phyloP scores from a whole-genome alignment of 495 filamentous ascomycete genomes.

The Friedmanniomyces endolithicus region DNA sequence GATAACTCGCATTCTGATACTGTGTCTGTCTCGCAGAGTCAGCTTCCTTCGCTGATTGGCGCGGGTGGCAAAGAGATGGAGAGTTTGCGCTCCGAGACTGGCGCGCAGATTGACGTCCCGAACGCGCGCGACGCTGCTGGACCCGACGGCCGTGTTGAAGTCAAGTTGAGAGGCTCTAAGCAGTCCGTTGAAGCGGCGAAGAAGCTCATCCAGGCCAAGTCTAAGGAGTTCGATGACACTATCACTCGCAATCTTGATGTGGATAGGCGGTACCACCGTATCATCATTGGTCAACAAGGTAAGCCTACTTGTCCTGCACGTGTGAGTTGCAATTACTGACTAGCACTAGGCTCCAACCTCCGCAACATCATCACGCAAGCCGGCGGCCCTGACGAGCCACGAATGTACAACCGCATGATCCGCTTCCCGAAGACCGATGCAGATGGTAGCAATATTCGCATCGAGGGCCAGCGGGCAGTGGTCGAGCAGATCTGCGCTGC shows the following conservation, averaged over 20 bases:
- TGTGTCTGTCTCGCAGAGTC: constrained; percentile 74
- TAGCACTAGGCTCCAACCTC: constrained; percentile 60
- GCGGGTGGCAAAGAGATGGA: constrained; percentile 83
- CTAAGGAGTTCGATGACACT: constrained; percentile 71
- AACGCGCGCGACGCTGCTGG: constrained; percentile 49
- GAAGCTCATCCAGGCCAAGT: constrained; percentile 73
- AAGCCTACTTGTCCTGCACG: constrained; percentile 30
- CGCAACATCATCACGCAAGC: constrained; percentile 76
- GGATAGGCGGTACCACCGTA: constrained; percentile 81
- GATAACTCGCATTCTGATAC: constrained; percentile 68
- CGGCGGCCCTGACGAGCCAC: constrained; percentile 74
- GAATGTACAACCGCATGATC: constrained; percentile 69
- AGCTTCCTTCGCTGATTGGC: constrained; percentile 81
- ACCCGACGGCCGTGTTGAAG: constrained; percentile 55
- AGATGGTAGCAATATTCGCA: constrained; percentile 69
- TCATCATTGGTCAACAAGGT: constrained; percentile 82
- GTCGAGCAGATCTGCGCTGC: constrained; percentile 79
- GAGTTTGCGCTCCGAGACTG: constrained; percentile 66
- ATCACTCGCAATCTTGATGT: constrained; percentile 72
- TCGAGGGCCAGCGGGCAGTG: constrained; percentile 69
- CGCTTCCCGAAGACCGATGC: constrained; percentile 74
- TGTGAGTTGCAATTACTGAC: constrained; percentile 22
- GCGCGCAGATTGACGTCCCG: constrained; percentile 82
- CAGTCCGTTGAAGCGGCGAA: constrained; percentile 79
- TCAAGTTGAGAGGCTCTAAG: constrained; percentile 82